A percentile compares a stretch with the other conserved stretches of the same genome.
These are phyloP conservation scores for Neodidymelliopsis sp. DNA, from an alignment of 2,329 filamentous ascomycete genomes.

Conservation along the genomic window DNA sequence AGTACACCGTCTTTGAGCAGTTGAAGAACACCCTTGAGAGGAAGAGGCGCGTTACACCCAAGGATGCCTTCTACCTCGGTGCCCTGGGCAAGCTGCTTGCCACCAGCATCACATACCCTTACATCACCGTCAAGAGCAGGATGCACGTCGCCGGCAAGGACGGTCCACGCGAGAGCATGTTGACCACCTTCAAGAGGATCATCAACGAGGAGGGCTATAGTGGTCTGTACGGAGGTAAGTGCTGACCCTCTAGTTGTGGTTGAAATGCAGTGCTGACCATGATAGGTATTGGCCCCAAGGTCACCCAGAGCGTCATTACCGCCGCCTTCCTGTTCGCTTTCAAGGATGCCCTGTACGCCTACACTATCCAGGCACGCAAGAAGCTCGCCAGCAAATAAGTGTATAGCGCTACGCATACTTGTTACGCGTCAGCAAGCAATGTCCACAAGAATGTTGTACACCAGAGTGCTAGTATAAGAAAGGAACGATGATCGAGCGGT, in stretches of 20 bases:
- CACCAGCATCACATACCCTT: conserved; percentile 93
- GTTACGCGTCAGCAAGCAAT: background rate
- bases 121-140: conserved; percentile 97
- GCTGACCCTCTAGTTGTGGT: conserved; percentile 13
- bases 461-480: background rate
- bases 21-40: conserved; percentile 90
- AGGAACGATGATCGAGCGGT: conserved; percentile 45
- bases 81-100: conserved; percentile 94
- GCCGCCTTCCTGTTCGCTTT: conserved; percentile 97
- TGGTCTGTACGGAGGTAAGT: conserved; percentile 88
- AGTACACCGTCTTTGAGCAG: conserved; percentile 99
- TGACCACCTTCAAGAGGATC: conserved; percentile 78
- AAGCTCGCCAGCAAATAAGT: conserved; percentile 52
- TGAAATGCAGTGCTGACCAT: background rate
- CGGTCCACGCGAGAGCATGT: conserved; percentile 81
- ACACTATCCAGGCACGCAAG: conserved; percentile 72
- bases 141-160: conserved; percentile 89
- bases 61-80: conserved; percentile 87
- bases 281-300: conserved; percentile 90
- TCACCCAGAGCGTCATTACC: conserved; percentile 95
- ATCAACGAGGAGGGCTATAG: conserved; percentile 88
- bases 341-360: conserved; percentile 94
- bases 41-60: conserved; percentile 77
- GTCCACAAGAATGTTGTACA: background rate
- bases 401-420: background rate